Percentiles rank a stretch among this genome's conserved stretches.
These are phyloP conservation scores for Aspergillus mulundensis DNA, from an alignment of 495 filamentous ascomycete genomes.

Conservation along the genomic window DNA sequence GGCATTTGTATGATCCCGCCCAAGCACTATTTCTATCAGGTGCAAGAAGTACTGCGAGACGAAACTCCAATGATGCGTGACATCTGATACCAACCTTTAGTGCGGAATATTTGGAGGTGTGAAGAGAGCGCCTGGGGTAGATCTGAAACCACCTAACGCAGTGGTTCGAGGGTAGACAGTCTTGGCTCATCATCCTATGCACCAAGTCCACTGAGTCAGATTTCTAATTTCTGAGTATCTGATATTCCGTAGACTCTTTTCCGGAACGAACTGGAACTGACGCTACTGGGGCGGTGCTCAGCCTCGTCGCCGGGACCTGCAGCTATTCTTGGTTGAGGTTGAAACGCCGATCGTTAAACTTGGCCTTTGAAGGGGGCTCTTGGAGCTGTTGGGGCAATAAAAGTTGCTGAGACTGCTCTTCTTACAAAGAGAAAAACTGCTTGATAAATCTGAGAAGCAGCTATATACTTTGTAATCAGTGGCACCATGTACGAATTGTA, in stretches of 20 bases:
- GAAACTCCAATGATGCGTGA: too few species aligned
- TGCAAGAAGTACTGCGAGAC: too few species aligned
- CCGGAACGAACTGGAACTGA: neutral
- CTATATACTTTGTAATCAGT: too few species aligned
- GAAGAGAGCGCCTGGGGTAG: neutral
- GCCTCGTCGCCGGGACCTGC: neutral
- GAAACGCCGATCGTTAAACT: conserved; percentile 14
- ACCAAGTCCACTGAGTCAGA: neutral
- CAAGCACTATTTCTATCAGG: too few species aligned
- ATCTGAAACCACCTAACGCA: neutral
- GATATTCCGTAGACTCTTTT: neutral
- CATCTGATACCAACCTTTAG: neutral
- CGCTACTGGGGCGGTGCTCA: conserved; percentile 1
- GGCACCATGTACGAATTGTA: neutral
- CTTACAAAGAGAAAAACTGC: neutral
- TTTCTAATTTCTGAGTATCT: neutral
- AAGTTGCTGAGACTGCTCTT: neutral
- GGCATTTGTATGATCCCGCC: too few species aligned
- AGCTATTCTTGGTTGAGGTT: conserved; percentile 11
- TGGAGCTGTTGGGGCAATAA: neutral
- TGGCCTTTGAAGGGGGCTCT: neutral
- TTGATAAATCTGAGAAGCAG: neutral
- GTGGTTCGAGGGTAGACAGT: neutral
- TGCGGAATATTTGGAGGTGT: neutral
- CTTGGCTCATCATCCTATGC: neutral